Base-by-base conservation (phyloP, 306 rosid species). In the Bauhinia variegata region DNA sequence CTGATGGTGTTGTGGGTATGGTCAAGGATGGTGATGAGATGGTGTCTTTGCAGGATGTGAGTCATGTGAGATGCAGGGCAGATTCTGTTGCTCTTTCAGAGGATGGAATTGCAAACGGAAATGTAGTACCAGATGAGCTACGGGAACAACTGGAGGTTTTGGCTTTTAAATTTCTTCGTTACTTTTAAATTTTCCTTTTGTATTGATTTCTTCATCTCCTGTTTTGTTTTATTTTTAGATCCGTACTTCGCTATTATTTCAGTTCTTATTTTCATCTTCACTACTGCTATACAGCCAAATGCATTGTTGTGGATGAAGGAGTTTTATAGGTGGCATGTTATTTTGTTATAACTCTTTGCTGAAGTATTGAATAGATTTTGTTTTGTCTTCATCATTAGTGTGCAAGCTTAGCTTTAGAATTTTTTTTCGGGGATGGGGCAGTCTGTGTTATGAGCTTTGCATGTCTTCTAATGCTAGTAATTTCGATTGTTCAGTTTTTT, bases 71-170 rank as follows among this genome's bases (percentile, higher is more conserved):
- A 4, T 61, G 44, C 39, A 83, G 63, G 72, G 70, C 65, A 36
- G 79, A 63, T 44, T 82, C 83, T 6, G 68, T 63, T 10, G 49
- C 54, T 8, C 74, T 64, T 16, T 56, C 33, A 13, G 83, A 60
- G 67, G 79, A 58, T 59, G 56, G 38, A 13, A 28, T 56, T 59
- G 41, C 78, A 7, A 53, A 56, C 56, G 79, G 74, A 58, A 66
- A 73, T 44, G 75, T 67, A 57, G 80, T 56, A 36, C 82, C 55
- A 46, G 63, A 66, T 7, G 66, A 63, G 79, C 68, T 62, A 6
- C 85, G 48, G 55, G 63, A 73, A 73, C 76, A 76, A 63, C 68
- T 65, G 67, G 87, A 91, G 97, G 97, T 88, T 86, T 79, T 79
- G 75, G 67, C 72, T 83, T 84, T 78, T 79, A 76, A 74, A 76